Percentiles rank a stretch among this genome's conserved stretches.
Evolutionary conservation across 2,329 filamentous ascomycete species (phyloP).

Genomic region (Ceratocystis albifundus): DNA sequence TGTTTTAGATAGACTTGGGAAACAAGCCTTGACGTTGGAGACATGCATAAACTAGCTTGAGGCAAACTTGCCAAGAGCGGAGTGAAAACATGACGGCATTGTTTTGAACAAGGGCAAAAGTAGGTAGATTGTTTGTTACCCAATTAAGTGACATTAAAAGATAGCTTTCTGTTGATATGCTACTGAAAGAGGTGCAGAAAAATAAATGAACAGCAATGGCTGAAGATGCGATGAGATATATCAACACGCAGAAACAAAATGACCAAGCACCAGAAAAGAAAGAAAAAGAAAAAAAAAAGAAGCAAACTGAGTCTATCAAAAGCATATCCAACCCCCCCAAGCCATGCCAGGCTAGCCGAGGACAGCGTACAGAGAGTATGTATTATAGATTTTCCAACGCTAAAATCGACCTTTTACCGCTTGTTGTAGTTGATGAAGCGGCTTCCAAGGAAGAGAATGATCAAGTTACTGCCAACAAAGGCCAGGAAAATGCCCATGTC

Average conservation of each 20-base stretch:
- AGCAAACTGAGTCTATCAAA: neutral
- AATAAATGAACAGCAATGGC: neutral
- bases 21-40: too few species aligned
- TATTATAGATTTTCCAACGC: neutral
- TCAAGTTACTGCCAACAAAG: conserved; percentile 67
- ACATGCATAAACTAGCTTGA: too few species aligned
- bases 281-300: neutral
- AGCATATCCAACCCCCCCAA: neutral
- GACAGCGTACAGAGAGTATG: neutral
- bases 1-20: too few species aligned
- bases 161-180: neutral
- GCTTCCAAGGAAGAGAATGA: conserved; percentile 45
- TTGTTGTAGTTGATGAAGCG: conserved; percentile 44
- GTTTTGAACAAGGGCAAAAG: too few species aligned
- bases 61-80: too few species aligned
- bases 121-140: too few species aligned
- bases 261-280: neutral
- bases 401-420: conserved; percentile 12
- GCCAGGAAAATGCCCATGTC: conserved; percentile 68
- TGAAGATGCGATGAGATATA: neutral
- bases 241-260: neutral
- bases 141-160: neutral
- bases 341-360: neutral
- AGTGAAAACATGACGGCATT: too few species aligned
- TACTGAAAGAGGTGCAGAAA: conserved; percentile 9